These are phyloP conservation scores for Pseudevernia furfuracea DNA, from an alignment of 495 filamentous ascomycete genomes.

Conservation along the genomic window DNA sequence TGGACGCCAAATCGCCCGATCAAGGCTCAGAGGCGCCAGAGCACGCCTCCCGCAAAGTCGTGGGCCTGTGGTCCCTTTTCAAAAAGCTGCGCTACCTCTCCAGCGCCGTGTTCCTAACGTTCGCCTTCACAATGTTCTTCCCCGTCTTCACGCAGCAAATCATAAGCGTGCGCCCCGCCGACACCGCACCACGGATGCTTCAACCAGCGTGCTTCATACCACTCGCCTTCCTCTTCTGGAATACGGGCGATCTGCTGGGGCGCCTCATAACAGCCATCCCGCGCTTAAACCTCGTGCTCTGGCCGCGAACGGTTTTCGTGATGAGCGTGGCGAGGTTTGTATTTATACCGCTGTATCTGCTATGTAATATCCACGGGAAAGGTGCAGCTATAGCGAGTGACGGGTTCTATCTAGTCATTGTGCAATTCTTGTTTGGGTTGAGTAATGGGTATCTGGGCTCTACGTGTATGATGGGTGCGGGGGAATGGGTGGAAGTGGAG, in stretches of 20 bases:
- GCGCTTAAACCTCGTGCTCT: constrained; percentile 39
- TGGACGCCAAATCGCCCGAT: constrained; percentile 32
- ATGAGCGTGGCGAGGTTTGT: constrained; percentile 52
- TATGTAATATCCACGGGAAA: constrained; percentile 69
- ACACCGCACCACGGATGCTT: constrained; percentile 46
- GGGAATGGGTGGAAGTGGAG: constrained; percentile 63
- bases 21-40: constrained; percentile 39
- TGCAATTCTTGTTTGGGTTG: constrained; percentile 76
- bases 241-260: constrained; percentile 74
- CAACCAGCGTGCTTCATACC: constrained; percentile 78
- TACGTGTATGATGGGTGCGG: constrained; percentile 83
- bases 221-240: constrained; percentile 89
- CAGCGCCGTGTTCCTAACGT: constrained; percentile 65
- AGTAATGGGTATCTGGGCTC: constrained; percentile 81
- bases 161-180: constrained; percentile 52
- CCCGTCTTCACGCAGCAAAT: constrained; percentile 86
- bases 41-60: constrained; percentile 40
- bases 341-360: constrained; percentile 78
- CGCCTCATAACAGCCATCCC: constrained; percentile 62
- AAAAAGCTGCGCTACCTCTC: constrained; percentile 66
- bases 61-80: constrained; percentile 60
- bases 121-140: constrained; percentile 83
- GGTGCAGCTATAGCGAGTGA: constrained; percentile 70
- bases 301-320: constrained; percentile 56
- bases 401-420: constrained; percentile 74